phyloP scores from a whole-genome alignment of 495 filamentous ascomycete species.

The Tuber melanosporum region DNA sequence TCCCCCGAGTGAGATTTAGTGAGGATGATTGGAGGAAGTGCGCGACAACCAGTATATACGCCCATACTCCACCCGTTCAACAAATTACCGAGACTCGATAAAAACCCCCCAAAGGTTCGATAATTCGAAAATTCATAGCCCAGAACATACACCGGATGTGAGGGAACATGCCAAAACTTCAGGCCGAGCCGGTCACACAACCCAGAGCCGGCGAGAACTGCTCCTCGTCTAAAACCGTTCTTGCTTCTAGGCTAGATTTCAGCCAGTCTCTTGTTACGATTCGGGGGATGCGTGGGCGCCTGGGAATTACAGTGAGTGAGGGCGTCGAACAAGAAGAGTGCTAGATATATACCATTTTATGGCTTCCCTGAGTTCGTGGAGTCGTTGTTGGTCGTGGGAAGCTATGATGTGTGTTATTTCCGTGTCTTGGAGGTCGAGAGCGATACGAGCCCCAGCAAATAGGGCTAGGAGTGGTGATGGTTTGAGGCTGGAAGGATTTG shows the following conservation, averaged over 20 bases:
- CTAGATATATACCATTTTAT: constrained; percentile 23
- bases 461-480: constrained; percentile 48
- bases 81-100: background rate
- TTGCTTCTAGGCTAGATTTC: constrained; percentile 68
- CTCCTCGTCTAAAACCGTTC: constrained; percentile 79
- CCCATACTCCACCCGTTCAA: too few relatives aligned
- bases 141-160: background rate
- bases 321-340: background rate
- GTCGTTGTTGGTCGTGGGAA: constrained; percentile 9
- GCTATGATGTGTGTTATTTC: constrained; percentile 63
- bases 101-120: background rate
- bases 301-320: constrained; percentile 14
- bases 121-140: background rate
- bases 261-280: constrained; percentile 70
- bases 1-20: too few relatives aligned
- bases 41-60: too few relatives aligned
- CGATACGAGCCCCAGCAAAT: constrained; percentile 59
- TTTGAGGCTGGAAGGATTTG: background rate
- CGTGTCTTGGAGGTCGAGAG: constrained; percentile 47
- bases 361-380: constrained; percentile 13
- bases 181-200: background rate
- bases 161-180: background rate
- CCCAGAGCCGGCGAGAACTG: constrained; percentile 41
- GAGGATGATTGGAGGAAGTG: too few relatives aligned
- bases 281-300: constrained; percentile 55